Percentiles rank a stretch among this genome's conserved stretches.
phyloP scores from a whole-genome alignment of 2,329 filamentous ascomycete genomes.

The Diaporthe ilicicola region DNA sequence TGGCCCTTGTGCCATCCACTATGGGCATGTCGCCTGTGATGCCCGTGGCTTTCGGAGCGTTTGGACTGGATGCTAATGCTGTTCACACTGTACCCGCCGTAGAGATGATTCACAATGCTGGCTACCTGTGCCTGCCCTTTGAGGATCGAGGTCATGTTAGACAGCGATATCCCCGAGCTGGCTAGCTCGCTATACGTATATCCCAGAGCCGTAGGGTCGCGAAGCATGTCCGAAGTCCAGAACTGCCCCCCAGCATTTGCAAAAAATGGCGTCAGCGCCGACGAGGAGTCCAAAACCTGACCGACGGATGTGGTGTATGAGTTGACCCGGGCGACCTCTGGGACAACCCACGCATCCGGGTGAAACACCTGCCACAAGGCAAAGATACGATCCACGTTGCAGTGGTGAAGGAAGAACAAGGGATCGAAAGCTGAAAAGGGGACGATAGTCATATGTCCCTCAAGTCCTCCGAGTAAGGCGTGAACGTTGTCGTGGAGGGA shows the following conservation, averaged over 20 bases:
- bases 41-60: constrained; percentile 19
- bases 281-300: constrained; percentile 61
- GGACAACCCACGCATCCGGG: constrained; percentile 71
- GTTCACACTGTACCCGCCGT: constrained; percentile 58
- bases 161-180: constrained; percentile 37
- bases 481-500: constrained; percentile 72
- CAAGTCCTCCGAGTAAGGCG: constrained; percentile 62
- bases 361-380: constrained; percentile 82
- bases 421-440: constrained; percentile 82
- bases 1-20: constrained; percentile 20
- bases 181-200: constrained; percentile 78
- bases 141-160: constrained; percentile 45
- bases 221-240: constrained; percentile 72
- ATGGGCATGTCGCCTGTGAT: constrained; percentile 8
- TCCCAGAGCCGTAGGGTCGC: constrained; percentile 69
- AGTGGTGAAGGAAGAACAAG: constrained; percentile 80
- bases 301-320: constrained; percentile 69
- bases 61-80: constrained; percentile 39
- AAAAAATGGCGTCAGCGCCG: constrained; percentile 74
- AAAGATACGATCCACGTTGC: constrained; percentile 78
- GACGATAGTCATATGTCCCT: constrained; percentile 75
- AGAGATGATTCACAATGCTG: constrained; percentile 66
- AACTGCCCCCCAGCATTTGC: constrained; percentile 64
- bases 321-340: constrained; percentile 60
- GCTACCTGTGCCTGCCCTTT: constrained; percentile 53